Evolutionary conservation across 129 eudicot genomes (phyloP).

Genomic region (Artemisia annua): DNA sequence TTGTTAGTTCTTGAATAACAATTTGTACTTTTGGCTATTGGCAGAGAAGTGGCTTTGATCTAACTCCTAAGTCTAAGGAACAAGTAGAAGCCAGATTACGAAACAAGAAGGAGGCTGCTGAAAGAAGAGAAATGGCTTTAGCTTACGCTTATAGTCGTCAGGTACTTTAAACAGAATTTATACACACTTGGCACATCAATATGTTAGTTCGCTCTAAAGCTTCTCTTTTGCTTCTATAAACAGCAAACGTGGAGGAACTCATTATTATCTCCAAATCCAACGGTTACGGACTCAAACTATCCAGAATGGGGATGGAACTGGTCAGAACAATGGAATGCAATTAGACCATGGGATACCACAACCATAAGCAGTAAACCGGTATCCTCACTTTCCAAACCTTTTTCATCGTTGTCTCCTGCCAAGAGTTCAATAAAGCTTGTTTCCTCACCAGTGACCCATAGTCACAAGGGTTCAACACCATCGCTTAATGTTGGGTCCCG

Average conservation of each 20-base stretch:
- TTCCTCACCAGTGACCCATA: neutral
- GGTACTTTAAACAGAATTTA: constrained; percentile 37
- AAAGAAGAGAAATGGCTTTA: constrained; percentile 78
- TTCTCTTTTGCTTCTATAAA: neutral
- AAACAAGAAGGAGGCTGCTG: constrained; percentile 65
- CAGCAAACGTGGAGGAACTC: constrained; percentile 81
- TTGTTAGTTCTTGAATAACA: neutral
- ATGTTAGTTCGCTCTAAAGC: neutral
- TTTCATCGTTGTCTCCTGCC: constrained; percentile 7
- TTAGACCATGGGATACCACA: constrained; percentile 79
- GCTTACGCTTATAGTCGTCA: constrained; percentile 81
- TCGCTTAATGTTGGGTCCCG: constrained; percentile 48
- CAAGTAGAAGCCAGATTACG: constrained; percentile 59
- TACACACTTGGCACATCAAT: neutral
- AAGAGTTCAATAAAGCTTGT: constrained; percentile 14
- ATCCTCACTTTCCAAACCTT: constrained; percentile 46
- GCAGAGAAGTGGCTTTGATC: constrained; percentile 62
- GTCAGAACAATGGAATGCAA: constrained; percentile 97
- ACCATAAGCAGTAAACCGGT: constrained; percentile 43
- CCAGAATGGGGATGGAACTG: constrained; percentile 99
- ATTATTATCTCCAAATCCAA: constrained; percentile 44
- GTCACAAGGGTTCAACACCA: constrained; percentile 36
- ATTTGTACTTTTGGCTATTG: constrained; percentile 12
- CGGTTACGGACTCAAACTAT: constrained; percentile 68
- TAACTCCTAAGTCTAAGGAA: constrained; percentile 67